phyloP scores from a whole-genome alignment of 495 filamentous ascomycete species.

The Xylona heveae region DNA sequence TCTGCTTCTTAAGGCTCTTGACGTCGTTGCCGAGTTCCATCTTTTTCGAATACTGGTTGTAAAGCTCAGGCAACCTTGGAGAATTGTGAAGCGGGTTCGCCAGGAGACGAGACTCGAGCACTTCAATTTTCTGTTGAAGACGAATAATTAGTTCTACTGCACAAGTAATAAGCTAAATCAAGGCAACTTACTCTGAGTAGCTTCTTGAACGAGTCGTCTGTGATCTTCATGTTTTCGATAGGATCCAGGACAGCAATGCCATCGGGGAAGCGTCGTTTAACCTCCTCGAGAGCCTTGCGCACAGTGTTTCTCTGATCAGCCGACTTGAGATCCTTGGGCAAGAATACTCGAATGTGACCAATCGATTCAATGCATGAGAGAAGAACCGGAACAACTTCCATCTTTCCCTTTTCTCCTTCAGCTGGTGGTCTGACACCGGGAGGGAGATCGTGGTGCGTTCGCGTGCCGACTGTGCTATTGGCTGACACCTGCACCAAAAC shows the following conservation, averaged over 20 bases:
- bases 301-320: constrained; percentile 38
- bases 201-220: constrained; percentile 80
- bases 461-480: constrained; percentile 31
- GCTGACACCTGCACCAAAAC: constrained; percentile 51
- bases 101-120: constrained; percentile 78
- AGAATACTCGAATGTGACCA: constrained; percentile 52
- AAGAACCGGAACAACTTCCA: constrained; percentile 71
- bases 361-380: constrained; percentile 67
- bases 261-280: constrained; percentile 74
- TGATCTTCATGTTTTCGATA: constrained; percentile 85
- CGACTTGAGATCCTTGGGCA: constrained; percentile 50
- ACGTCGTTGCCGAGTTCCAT: constrained; percentile 53
- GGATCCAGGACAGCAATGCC: constrained; percentile 76
- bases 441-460: constrained; percentile 37
- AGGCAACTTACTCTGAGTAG: constrained; percentile 43
- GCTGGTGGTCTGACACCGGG: constrained; percentile 36
- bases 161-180: neutral
- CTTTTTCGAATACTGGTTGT: constrained; percentile 66
- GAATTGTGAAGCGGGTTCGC: constrained; percentile 80
- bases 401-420: constrained; percentile 43
- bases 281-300: constrained; percentile 49
- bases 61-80: constrained; percentile 57
- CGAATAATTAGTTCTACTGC: no score
- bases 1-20: constrained; percentile 71
- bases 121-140: constrained; percentile 67